Evolutionary conservation across 2,329 filamentous ascomycete genomes (phyloP), one percentile per base, ranked within the genome.

Genomic region (Aspergillus sp.): DNA sequence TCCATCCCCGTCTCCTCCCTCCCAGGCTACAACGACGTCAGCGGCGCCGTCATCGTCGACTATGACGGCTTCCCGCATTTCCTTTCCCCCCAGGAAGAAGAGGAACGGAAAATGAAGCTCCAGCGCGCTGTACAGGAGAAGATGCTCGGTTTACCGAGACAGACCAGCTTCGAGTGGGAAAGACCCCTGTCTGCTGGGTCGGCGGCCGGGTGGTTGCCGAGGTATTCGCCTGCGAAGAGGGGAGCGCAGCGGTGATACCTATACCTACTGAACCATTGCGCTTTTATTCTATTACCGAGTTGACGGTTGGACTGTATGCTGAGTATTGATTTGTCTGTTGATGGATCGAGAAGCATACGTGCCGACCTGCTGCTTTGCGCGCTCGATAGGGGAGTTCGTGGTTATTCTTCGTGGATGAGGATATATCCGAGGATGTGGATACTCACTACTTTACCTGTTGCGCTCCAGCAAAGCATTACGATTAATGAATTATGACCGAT

Each of bases 11-110:
- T 25, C n/a, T 21, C 59, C 19, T 38, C 57, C 8, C 58, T 69
- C 5, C 69, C 69, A 3, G 53, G 57, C 9, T 71, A 71, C 48
- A 69, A 69, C 63, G 67, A 70, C 13, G 66, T 71, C 12, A 70
- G 67, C 51, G 69, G 67, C 15, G 61, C 69, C 12, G 68, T 71
- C 21, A 48, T 71, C n/a, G 67, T 71, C 30, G 66, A 67, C 53
- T 61, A 60, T 41, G 54, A 70, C 41, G 69, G 69, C 0, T 41
- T 61, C 5, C 69, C 67, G 39, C 67, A 63, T 21, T 70, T 71
- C 25, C 64, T 71, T 3, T 68, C 69, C 6, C 69, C 67, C 4
- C 62, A 69, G 38, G 69, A 71, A 54, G 69, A 71, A 50, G 45
- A 56, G 4, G 68, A 70, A 10, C 32, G 69, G 15, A 57, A 66